Conservation (phyloP, 169 alveolate genomes). For the Theileria annulata region DNA sequence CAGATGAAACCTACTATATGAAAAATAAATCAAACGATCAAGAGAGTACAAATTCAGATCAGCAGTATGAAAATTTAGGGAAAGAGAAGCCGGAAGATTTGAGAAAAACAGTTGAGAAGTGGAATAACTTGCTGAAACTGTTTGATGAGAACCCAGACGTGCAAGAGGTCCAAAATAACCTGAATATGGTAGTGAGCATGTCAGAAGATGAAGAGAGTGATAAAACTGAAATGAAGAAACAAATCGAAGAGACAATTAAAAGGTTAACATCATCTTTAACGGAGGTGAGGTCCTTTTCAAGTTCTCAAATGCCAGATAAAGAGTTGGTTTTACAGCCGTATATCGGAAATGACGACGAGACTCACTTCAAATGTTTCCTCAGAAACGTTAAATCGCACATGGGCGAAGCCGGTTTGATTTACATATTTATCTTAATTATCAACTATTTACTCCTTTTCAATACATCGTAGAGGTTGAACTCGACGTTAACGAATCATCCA, state of each 20-base stretch:
- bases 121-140: slow-evolving; percentile 1
- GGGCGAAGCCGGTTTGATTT: slow-evolving; percentile 10
- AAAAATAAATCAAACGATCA: background rate
- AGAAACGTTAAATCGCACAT: slow-evolving; percentile 3
- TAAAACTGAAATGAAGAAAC: background rate
- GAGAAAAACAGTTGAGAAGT: slow-evolving; percentile 8
- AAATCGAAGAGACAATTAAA: slow-evolving; percentile 2
- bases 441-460: slow-evolving; percentile 5
- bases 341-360: background rate
- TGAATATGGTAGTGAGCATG: background rate
- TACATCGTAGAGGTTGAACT: slow-evolving; percentile 4
- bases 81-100: background rate
- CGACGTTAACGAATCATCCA: background rate
- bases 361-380: slow-evolving; percentile 11
- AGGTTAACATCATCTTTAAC: background rate
- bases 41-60: background rate
- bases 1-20: no score
- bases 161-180: background rate
- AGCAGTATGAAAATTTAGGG: background rate
- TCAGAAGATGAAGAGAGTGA: background rate
- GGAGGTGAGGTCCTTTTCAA: slow-evolving; percentile 8
- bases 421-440: slow-evolving; percentile 14
- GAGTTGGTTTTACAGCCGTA: slow-evolving; percentile 3
- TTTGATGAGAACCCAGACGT: slow-evolving; percentile 10
- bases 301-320: background rate